Conservation (phyloP, 768 basidiomycete species). For the Termitomyces sp. region DNA sequence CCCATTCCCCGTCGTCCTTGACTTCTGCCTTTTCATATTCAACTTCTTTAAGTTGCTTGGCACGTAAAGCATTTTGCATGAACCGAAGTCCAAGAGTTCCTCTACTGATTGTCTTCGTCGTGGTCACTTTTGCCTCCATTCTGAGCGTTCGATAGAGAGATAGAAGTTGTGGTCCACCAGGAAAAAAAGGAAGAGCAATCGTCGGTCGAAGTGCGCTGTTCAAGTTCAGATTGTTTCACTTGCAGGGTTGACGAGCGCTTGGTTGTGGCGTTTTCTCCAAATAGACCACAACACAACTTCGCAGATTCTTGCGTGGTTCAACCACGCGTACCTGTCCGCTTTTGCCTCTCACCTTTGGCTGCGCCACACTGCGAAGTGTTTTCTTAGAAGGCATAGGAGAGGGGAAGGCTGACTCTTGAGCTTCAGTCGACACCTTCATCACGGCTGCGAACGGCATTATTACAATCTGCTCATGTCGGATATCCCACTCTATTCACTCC, state of each 20-base stretch:
- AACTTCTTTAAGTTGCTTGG: constrained; percentile 46
- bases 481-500: constrained; percentile 64
- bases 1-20: constrained; percentile 65
- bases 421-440: background rate
- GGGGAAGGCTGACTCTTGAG: background rate
- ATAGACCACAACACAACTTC: constrained; percentile 8
- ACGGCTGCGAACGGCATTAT: background rate
- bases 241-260: background rate
- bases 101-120: constrained; percentile 46
- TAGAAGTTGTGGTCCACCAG: background rate
- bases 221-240: too few relatives aligned
- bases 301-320: background rate
- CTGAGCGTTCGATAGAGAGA: background rate
- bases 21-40: constrained; percentile 51
- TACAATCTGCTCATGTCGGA: constrained; percentile 47
- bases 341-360: background rate
- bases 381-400: background rate
- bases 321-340: background rate
- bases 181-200: too few relatives aligned
- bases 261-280: background rate
- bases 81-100: constrained; percentile 65
- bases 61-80: constrained; percentile 67
- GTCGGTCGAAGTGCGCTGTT: too few relatives aligned
- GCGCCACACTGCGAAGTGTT: background rate
- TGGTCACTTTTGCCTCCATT: constrained; percentile 31